phyloP scores from a whole-genome alignment of 331 rosid species.

The Rhamnella rubrinervis region DNA sequence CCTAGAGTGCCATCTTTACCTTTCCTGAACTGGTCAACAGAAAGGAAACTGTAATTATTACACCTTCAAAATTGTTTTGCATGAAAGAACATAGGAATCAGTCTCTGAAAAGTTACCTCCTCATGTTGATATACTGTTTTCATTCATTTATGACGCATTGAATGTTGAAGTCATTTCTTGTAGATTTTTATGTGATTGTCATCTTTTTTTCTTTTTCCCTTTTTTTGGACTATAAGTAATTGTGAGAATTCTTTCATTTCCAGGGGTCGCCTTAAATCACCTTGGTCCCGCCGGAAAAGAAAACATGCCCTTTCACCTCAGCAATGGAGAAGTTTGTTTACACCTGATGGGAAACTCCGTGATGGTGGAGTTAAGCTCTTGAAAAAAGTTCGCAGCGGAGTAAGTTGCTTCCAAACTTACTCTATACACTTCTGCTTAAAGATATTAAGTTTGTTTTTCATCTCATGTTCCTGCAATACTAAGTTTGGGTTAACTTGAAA shows the following conservation, averaged over 20 bases:
- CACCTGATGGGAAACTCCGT: constrained; percentile 77
- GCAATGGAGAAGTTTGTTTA: constrained; percentile 74
- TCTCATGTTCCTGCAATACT: constrained; percentile 7
- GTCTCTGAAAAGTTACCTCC: no score
- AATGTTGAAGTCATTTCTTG: not conserved
- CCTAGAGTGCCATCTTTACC: not conserved
- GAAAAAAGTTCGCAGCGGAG: constrained; percentile 98
- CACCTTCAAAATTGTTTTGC: not conserved
- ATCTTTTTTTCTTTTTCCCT: not conserved
- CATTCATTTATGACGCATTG: not conserved
- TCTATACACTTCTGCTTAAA: constrained; percentile 2
- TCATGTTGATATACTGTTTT: not conserved
- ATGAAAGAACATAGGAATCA: no score
- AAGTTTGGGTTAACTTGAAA: constrained; percentile 20
- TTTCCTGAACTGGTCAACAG: no score
- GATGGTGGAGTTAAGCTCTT: constrained; percentile 89
- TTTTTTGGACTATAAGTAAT: constrained; percentile 1
- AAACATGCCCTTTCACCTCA: constrained; percentile 77
- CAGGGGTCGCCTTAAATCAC: constrained; percentile 96
- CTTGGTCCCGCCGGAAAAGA: constrained; percentile 98
- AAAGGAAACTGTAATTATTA: no score
- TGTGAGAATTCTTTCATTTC: constrained; percentile 14
- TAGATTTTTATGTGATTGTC: not conserved
- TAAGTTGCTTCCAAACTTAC: constrained; percentile 46
- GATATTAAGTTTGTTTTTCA: not conserved